phyloP scores from a whole-genome alignment of 1,284 basidiomycete species.

The Sphagnurus paluster region DNA sequence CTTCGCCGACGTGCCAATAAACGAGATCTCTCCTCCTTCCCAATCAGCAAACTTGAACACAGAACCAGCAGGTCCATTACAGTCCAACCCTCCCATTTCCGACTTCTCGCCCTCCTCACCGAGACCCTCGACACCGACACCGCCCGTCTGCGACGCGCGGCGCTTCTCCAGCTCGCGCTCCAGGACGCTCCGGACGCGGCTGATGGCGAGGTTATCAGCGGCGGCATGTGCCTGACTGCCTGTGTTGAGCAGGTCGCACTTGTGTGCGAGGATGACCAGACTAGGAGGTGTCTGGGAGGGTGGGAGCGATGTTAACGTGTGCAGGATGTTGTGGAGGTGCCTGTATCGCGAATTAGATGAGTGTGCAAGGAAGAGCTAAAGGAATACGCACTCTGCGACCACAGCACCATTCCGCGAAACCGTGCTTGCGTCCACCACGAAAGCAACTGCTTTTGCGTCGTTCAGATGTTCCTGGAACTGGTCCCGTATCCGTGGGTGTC shows the following conservation, averaged over 20 bases:
- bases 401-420: constrained; percentile 69
- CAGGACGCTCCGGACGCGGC: constrained; percentile 69
- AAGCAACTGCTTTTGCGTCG: constrained; percentile 63
- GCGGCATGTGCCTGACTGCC: constrained; percentile 40
- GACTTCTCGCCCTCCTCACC: constrained; percentile 60
- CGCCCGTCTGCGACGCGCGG: constrained; percentile 56
- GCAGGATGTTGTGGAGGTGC: constrained; percentile 69
- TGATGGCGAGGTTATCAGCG: constrained; percentile 57
- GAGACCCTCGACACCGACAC: constrained; percentile 68
- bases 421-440: constrained; percentile 75
- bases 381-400: constrained; percentile 74
- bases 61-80: constrained; percentile 45
- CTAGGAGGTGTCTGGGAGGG: constrained; percentile 62
- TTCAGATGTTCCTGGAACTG: constrained; percentile 66
- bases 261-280: constrained; percentile 71
- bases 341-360: constrained; percentile 36
- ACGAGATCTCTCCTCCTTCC: constrained; percentile 75
- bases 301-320: constrained; percentile 68
- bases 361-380: constrained; percentile 1
- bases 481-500: constrained; percentile 73
- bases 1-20: constrained; percentile 59
- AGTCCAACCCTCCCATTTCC: constrained; percentile 67
- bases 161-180: constrained; percentile 82
- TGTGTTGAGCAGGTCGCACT: constrained; percentile 66
- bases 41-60: constrained; percentile 72